A percentile compares a stretch with the other conserved stretches of the same genome.
Conservation (phyloP, 331 rosid genomes). For the Malus hybrid region DNA sequence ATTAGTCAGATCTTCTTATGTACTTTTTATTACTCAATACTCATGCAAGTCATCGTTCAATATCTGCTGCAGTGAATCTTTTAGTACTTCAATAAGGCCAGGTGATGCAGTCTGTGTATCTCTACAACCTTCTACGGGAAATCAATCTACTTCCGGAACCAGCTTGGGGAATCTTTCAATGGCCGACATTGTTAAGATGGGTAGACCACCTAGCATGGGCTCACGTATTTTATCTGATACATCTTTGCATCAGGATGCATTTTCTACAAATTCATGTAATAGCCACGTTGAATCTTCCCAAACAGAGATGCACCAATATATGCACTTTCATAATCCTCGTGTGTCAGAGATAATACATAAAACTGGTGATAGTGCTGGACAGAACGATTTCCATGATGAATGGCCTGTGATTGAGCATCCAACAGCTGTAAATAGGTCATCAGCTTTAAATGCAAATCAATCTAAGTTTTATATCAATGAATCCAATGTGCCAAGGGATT, state of each 20-base stretch:
- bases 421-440: conserved; percentile 12
- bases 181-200: conserved; percentile 67
- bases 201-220: conserved; percentile 15
- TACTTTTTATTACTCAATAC: neutral
- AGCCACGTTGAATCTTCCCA: conserved; percentile 23
- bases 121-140: conserved; percentile 27
- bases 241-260: conserved; percentile 22
- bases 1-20: neutral
- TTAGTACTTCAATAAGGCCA: conserved; percentile 22
- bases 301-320: conserved; percentile 7
- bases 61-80: conserved; percentile 52
- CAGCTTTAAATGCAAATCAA: conserved; percentile 10
- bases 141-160: conserved; percentile 27
- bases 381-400: conserved; percentile 28
- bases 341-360: neutral
- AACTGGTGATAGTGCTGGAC: conserved; percentile 7
- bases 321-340: conserved; percentile 19
- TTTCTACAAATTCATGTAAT: conserved; percentile 4
- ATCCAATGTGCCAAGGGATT: conserved; percentile 18
- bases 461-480: conserved; percentile 18
- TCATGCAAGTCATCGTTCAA: neutral
- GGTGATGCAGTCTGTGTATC: conserved; percentile 21
- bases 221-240: conserved; percentile 12
- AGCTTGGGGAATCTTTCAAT: conserved; percentile 46
- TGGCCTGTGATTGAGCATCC: conserved; percentile 45